Conservation (phyloP, 768 basidiomycete genomes). For the Mycena filopes region DNA sequence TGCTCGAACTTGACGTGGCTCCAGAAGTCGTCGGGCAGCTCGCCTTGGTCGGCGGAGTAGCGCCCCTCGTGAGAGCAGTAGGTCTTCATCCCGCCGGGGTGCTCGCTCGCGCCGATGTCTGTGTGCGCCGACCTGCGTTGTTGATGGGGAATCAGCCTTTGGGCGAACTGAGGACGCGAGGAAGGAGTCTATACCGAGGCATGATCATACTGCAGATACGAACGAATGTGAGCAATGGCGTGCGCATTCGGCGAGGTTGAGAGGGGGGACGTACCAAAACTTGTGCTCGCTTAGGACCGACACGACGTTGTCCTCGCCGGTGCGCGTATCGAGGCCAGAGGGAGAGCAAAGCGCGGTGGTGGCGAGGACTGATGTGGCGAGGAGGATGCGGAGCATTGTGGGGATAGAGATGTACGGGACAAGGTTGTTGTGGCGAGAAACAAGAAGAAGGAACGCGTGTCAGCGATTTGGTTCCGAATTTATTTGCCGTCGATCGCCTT, state of each 20-base stretch:
- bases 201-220: conserved; percentile 53
- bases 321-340: conserved; percentile 13
- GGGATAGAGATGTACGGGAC: too few species aligned
- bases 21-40: conserved; percentile 61
- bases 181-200: conserved; percentile 47
- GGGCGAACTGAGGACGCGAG: conserved; percentile 28
- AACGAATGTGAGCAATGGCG: background rate
- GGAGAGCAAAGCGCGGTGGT: conserved; percentile 13
- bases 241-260: background rate
- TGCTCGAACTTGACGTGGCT: conserved; percentile 57
- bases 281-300: conserved; percentile 53
- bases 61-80: conserved; percentile 60
- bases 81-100: conserved; percentile 63
- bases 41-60: conserved; percentile 51
- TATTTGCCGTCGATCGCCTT: too few species aligned
- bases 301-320: conserved; percentile 60
- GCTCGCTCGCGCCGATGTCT: conserved; percentile 65
- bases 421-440: too few species aligned
- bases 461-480: too few species aligned
- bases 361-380: background rate
- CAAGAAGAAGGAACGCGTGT: too few species aligned
- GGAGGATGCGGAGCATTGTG: conserved; percentile 2
- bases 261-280: conserved; percentile 54
- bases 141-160: too few species aligned
- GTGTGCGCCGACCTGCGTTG: conserved; percentile 54